Evolutionary conservation across 2,329 filamentous ascomycete genomes (phyloP).

Genomic region (Penicillium sp.): DNA sequence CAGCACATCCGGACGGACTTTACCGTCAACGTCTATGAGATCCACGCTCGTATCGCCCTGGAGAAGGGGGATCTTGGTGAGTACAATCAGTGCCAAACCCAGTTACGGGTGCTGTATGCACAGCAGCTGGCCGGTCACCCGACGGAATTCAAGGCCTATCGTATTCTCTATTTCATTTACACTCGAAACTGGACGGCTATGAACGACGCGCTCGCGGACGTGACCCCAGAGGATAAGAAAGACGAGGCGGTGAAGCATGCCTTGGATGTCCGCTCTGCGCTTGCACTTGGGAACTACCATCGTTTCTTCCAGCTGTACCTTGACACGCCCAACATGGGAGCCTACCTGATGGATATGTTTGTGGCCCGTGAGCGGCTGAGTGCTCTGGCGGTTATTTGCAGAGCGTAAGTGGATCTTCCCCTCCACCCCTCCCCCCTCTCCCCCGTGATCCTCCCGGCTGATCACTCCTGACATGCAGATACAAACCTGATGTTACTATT

Average conservation of each 20-base stretch:
- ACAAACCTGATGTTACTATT: constrained; percentile 85
- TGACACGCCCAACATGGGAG: constrained; percentile 93
- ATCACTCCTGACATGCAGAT: constrained; percentile 57
- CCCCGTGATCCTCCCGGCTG: background rate
- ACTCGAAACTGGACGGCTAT: constrained; percentile 97
- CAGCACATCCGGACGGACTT: constrained; percentile 97
- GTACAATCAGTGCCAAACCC: constrained; percentile 99
- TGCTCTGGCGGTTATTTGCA: constrained; percentile 89
- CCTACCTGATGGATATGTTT: constrained; percentile 99
- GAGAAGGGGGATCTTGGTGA: constrained; percentile 99
- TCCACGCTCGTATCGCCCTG: constrained; percentile 93
- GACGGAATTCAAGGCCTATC: constrained; percentile 97
- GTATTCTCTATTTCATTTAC: constrained; percentile 99
- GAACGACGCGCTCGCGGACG: constrained; percentile 97
- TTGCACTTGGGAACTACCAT: constrained; percentile 95
- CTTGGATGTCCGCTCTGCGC: constrained; percentile 82
- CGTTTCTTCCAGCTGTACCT: constrained; percentile 96
- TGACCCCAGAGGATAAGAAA: constrained; percentile 95
- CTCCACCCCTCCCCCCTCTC: background rate
- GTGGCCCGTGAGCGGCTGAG: constrained; percentile 88
- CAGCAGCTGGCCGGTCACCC: constrained; percentile 84
- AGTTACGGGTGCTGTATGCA: constrained; percentile 87
- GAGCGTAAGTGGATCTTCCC: constrained; percentile 69
- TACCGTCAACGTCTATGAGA: constrained; percentile 94
- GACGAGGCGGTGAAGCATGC: constrained; percentile 86